Base-by-base conservation (phyloP, 106 monocot species). In the Ottelia alismoides region DNA sequence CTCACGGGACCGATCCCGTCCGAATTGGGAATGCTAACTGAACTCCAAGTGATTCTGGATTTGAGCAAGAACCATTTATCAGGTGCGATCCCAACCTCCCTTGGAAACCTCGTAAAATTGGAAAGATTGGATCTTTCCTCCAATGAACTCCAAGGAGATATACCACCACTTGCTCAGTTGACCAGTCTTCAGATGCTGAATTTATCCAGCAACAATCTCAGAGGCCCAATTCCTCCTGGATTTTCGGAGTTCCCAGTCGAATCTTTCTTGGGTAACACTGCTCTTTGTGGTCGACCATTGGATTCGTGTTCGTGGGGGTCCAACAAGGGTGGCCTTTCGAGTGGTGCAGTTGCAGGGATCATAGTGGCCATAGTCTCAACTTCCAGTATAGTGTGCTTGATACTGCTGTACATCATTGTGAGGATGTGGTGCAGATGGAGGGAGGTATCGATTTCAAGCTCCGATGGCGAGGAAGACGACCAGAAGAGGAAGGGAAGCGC, bases 351-450 rank as follows among this genome's bases (percentile, higher is more conserved):
- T 43, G 40, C 21, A 49, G 25, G 60, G 21, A 78, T 88, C 44
- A 59, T 81, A 25, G 73, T 55, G 22, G 84, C 64, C 24, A 94
- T 94, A 28, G 81, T 84, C 3, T 69, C 78, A 46, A 78, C 74
- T 2, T 84, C 94, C 9, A 64, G 80, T 11, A 57, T 60, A 25
- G 78, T 88, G 18, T 87, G 83, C 32, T 12, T 81, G 76, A 71
- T 62, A 31, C 31, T 94, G 80, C 54, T 94, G 14, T 78, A 78
- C 62, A 72, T 84, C 46, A 84, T 84, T 76, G 45, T 88, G 24
- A 78, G 81, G 66, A 65, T 94, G 47, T 94, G 94, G 94, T 71
- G 70, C 69, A 78, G 81, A 25, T 84, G 83, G 94, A 69, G 78
- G 61, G 73, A 61, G n/a, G 73, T 84, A 18, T 78, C 88, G 2